Evolutionary conservation across 1,284 basidiomycete species (phyloP).

Genomic region (Moesziomyces sp.): DNA sequence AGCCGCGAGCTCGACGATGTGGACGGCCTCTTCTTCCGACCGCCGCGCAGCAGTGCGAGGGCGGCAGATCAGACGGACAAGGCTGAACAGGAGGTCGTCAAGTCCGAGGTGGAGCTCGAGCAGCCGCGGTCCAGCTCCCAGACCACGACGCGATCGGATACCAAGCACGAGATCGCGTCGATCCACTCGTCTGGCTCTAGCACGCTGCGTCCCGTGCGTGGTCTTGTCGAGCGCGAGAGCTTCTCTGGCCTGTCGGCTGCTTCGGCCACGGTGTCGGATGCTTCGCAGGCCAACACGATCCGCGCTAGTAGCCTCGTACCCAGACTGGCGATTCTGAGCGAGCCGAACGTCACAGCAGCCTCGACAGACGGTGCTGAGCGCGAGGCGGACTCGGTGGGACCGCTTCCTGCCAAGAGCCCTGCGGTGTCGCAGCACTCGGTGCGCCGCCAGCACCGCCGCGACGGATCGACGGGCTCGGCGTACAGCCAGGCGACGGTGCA

Average conservation of each 20-base stretch:
- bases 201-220: conserved; percentile 20
- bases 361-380: not conserved
- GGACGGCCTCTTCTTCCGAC: conserved; percentile 40
- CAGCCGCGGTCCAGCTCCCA: conserved; percentile 23
- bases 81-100: not conserved
- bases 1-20: conserved; percentile 16
- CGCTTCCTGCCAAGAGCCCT: conserved; percentile 22
- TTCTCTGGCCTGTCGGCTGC: conserved; percentile 8
- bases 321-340: not conserved
- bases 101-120: conserved; percentile 6
- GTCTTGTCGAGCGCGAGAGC: conserved; percentile 6
- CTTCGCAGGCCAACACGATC: conserved; percentile 11
- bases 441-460: conserved; percentile 27
- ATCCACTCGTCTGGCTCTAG: conserved; percentile 21
- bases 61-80: not conserved
- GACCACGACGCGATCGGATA: conserved; percentile 32
- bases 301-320: conserved; percentile 3
- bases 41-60: not conserved
- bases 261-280: conserved; percentile 10
- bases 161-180: conserved; percentile 35
- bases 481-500: conserved; percentile 26
- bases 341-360: not conserved
- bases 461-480: conserved; percentile 13
- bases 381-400: conserved; percentile 22
- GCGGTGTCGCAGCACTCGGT: conserved; percentile 19